A percentile compares a stretch with the other conserved stretches of the same genome.
Evolutionary conservation across 2,329 filamentous ascomycete genomes (phyloP).

Genomic region (Cercospora beticola): DNA sequence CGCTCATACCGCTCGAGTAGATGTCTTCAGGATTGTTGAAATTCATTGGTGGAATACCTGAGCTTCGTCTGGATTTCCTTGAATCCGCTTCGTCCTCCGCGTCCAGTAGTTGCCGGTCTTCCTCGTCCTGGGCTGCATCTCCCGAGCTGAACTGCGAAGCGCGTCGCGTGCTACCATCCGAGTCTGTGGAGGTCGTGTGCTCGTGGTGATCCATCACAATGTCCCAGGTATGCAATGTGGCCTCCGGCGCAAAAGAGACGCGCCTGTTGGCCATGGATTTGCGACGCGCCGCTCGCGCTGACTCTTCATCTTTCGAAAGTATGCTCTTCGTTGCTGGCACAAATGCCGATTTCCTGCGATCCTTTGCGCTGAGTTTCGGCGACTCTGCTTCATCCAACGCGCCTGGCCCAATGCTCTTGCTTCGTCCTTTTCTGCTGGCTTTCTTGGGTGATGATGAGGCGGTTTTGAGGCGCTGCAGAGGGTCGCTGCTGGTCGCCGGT

Average conservation of each 20-base stretch:
- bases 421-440: slow-evolving; percentile 69
- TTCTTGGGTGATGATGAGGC: slow-evolving; percentile 28
- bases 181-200: slow-evolving; percentile 71
- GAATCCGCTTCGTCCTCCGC: slow-evolving; percentile 67
- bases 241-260: slow-evolving; percentile 96
- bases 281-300: slow-evolving; percentile 68
- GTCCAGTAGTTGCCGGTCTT: slow-evolving; percentile 42
- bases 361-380: slow-evolving; percentile 44
- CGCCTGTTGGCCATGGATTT: slow-evolving; percentile 76
- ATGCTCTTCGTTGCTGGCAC: slow-evolving; percentile 53
- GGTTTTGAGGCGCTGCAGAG: slow-evolving; percentile 26
- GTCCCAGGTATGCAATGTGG: slow-evolving; percentile 95
- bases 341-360: slow-evolving; percentile 46
- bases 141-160: slow-evolving; percentile 59
- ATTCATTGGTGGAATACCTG: slow-evolving; percentile 63
- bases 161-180: slow-evolving; percentile 71
- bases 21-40: slow-evolving; percentile 65
- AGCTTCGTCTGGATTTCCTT: slow-evolving; percentile 62
- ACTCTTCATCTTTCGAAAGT: slow-evolving; percentile 59
- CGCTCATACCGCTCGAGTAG: slow-evolving; percentile 74
- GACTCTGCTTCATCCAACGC: slow-evolving; percentile 72
- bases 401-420: slow-evolving; percentile 93
- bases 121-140: slow-evolving; percentile 59
- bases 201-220: slow-evolving; percentile 83
- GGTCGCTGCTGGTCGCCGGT: slow-evolving; percentile 36